These are phyloP conservation scores for Dothideomycetidae sp. DNA, from an alignment of 2,329 filamentous ascomycete genomes.

Conservation along the genomic window DNA sequence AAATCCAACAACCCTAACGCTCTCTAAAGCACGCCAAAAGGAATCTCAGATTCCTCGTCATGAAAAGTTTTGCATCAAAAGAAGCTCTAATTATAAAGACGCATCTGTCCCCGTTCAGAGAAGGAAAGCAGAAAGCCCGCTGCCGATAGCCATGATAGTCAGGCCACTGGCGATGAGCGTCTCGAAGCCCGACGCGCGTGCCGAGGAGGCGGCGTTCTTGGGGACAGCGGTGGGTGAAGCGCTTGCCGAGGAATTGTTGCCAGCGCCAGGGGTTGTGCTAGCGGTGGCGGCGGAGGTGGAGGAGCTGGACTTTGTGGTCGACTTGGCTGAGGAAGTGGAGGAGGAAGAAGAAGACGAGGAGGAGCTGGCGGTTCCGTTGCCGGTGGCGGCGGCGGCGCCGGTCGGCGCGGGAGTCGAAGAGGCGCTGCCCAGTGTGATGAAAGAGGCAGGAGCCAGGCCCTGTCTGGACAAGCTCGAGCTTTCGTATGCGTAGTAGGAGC, in stretches of 20 bases:
- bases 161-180: background rate
- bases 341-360: background rate
- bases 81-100: no score
- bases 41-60: no score
- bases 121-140: background rate
- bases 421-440: no score
- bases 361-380: background rate
- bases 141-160: background rate
- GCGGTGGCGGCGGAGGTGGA: background rate
- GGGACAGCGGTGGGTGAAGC: background rate
- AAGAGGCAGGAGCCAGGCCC: background rate
- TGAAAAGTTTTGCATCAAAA: no score
- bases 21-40: no score
- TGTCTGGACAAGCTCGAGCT: background rate
- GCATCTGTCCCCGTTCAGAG: background rate
- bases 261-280: background rate
- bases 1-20: no score
- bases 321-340: no score
- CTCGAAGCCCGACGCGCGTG: background rate
- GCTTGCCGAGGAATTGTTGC: no score
- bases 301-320: background rate
- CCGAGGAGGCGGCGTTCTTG: background rate
- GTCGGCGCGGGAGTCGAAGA: background rate
- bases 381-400: no score
- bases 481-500: background rate